Base-by-base conservation (phyloP, 2,329 filamentous ascomycete species). In the Penicillium sp. region DNA sequence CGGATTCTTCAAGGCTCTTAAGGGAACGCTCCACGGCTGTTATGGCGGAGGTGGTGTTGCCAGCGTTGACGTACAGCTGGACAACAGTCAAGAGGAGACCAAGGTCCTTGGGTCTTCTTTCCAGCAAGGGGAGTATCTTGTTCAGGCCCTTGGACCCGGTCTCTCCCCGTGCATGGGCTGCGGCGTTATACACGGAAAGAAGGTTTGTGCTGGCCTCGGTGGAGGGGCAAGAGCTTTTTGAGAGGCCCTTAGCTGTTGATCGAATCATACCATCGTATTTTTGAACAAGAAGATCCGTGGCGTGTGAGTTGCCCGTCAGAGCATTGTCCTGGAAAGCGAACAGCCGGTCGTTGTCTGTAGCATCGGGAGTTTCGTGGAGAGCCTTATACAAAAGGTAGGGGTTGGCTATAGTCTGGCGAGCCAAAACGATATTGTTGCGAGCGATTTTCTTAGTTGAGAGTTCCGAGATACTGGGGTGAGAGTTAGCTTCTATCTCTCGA, bases 11-110 rank as follows among this genome's bases (percentile, higher is more conserved):
- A 1, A 96, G 81, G 10, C 84, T 84, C 60, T 83, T 83, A 54
- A 96, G 83, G 70, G 95, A 93, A 1, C 83, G 79, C 70, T 96
- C 89, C 2, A 97, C 79, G 6, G 91, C 80, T n/a, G 82, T 79
- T 35, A 92, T 84, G 4, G 93, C 93, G 4, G 89, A 87, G 29
- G 84, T 87, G 27, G 85, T 82, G 69, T 93, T 91, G 47, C 87
- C 85, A 42, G 82, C 84, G 50, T 87, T 81, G 16, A 95, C 80
- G 69, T 96, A 92, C 45, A 96, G 83, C 72, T 97, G 92, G 10
- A 93, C 82, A 55, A 91, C 84, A 10, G 90, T 92, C 39, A 97
- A 79, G 24, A 90, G 78, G 3, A 97, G 81, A 1, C 93, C 93
- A 22, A 96, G 79, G 69, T 97, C 91, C 58, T 85, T 85, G 0